phyloP scores from a whole-genome alignment of 2,329 filamentous ascomycete species.

The Sphaerulina vaccinii region DNA sequence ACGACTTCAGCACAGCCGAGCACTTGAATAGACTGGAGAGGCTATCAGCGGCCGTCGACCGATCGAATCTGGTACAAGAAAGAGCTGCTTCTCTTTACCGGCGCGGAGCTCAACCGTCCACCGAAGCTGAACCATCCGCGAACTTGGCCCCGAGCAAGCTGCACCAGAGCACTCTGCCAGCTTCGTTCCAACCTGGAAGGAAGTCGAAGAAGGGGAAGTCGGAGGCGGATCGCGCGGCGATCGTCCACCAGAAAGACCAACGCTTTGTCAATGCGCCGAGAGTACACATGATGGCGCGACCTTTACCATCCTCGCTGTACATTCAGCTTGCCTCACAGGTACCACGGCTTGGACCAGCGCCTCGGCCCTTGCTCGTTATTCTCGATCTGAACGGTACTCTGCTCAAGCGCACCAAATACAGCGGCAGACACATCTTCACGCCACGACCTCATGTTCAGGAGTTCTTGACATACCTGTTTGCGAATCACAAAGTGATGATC shows the following conservation, averaged over 20 bases:
- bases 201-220: not conserved
- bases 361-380: slow-evolving; percentile 67
- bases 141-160: not conserved
- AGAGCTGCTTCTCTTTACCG: not conserved
- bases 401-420: slow-evolving; percentile 60
- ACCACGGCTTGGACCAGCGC: slow-evolving; percentile 12
- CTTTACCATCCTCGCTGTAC: slow-evolving; percentile 27
- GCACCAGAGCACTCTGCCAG: not conserved
- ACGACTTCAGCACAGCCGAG: not conserved
- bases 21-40: too few relatives aligned
- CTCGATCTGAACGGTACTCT: slow-evolving; percentile 94
- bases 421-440: slow-evolving; percentile 38
- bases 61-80: too few relatives aligned
- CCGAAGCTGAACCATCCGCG: not conserved
- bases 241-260: too few relatives aligned
- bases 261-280: slow-evolving; percentile 1
- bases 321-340: slow-evolving; percentile 16
- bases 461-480: slow-evolving; percentile 74
- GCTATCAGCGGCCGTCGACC: too few relatives aligned
- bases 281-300: slow-evolving; percentile 23
- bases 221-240: not conserved
- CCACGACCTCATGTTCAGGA: slow-evolving; percentile 64
- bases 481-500: slow-evolving; percentile 75
- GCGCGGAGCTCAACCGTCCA: not conserved
- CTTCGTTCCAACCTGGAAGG: not conserved